Conservation (phyloP, 257 asterid genomes). For the Voacanga thouarsii region DNA sequence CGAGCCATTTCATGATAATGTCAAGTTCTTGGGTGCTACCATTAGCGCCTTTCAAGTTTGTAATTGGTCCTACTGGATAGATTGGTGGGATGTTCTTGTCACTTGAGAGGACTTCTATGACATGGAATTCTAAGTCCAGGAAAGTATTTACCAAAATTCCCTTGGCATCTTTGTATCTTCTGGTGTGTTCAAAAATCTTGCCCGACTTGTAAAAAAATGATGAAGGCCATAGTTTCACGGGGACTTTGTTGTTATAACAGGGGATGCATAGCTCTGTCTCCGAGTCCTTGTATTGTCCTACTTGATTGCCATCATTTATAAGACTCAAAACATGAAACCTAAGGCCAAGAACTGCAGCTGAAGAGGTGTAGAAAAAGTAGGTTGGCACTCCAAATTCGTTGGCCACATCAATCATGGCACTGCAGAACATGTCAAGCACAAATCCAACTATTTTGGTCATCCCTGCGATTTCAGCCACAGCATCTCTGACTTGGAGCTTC, state of each 20-base stretch:
- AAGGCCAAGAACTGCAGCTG: constrained; percentile 13
- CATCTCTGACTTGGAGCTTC: constrained; percentile 18
- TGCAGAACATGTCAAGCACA: constrained; percentile 58
- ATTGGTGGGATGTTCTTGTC: constrained; percentile 7
- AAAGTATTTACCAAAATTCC: constrained; percentile 28
- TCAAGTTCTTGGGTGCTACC: not conserved
- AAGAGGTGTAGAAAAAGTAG: constrained; percentile 11
- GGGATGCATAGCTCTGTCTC: not conserved
- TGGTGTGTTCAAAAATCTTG: not conserved
- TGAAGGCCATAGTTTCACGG: constrained; percentile 6
- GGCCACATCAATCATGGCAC: constrained; percentile 45
- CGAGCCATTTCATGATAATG: constrained; percentile 20
- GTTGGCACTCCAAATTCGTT: constrained; percentile 22
- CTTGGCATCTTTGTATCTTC: constrained; percentile 7
- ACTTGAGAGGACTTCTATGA: not conserved
- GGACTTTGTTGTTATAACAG: constrained; percentile 8
- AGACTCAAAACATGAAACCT: constrained; percentile 1
- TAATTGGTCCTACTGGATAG: constrained; percentile 20
- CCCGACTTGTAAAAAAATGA: not conserved
- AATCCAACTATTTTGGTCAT: constrained; percentile 30
- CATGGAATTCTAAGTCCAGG: constrained; percentile 18
- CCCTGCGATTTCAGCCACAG: constrained; percentile 18
- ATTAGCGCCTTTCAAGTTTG: not conserved
- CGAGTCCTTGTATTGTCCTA: not conserved
- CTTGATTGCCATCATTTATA: not conserved